These are phyloP conservation scores for Blastobotrys apis DNA, from an alignment of 1,139 yeast species.

Conservation along the genomic window DNA sequence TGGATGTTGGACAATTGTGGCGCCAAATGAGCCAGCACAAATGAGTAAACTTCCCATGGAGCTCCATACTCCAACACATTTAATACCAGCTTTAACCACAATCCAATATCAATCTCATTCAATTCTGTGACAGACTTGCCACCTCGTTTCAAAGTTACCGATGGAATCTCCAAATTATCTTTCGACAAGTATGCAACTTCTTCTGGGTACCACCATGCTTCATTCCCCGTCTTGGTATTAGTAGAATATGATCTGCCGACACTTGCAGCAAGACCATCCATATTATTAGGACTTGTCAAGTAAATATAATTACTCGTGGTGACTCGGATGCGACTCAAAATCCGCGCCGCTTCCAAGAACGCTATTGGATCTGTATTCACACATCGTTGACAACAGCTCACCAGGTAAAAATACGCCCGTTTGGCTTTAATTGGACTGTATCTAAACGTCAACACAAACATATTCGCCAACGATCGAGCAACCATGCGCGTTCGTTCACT, in stretches of 20 bases:
- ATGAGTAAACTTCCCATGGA: conserved; percentile 70
- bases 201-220: conserved; percentile 63
- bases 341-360: conserved; percentile 49
- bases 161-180: conserved; percentile 33
- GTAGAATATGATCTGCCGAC: conserved; percentile 47
- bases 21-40: conserved; percentile 62
- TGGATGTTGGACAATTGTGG: conserved; percentile 64
- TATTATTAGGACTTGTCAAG: conserved; percentile 54
- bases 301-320: conserved; percentile 47
- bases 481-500: conserved; percentile 23
- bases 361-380: conserved; percentile 27
- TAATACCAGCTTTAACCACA: conserved; percentile 52
- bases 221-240: conserved; percentile 16
- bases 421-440: conserved; percentile 33
- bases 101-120: conserved; percentile 42
- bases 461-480: conserved; percentile 37
- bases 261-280: conserved; percentile 62
- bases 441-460: conserved; percentile 34
- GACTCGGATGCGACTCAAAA: conserved; percentile 53
- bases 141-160: conserved; percentile 27
- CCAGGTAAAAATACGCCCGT: conserved; percentile 29
- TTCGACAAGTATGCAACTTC: conserved; percentile 46
- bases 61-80: conserved; percentile 48
- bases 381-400: conserved; percentile 23
- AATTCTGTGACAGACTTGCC: conserved; percentile 4